These are phyloP conservation scores for Agaricus subrufescens DNA, from an alignment of 768 basidiomycete species.

Conservation along the genomic window DNA sequence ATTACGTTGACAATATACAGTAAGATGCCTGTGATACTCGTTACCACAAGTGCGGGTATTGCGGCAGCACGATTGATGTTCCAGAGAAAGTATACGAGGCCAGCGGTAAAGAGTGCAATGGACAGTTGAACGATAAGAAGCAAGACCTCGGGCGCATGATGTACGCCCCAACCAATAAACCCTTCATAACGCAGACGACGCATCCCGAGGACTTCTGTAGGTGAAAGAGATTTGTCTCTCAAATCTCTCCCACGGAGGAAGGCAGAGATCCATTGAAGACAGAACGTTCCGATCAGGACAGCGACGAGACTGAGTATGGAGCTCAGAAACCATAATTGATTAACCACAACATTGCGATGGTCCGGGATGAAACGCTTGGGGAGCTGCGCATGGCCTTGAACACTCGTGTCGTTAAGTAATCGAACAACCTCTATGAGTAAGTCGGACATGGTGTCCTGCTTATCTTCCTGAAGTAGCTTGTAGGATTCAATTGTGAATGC, in stretches of 20 bases:
- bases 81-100: constrained; percentile 8
- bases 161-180: neutral
- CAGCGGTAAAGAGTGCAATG: constrained; percentile 2
- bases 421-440: neutral
- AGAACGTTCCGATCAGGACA: neutral
- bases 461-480: neutral
- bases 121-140: constrained; percentile 2
- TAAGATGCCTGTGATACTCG: neutral
- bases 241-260: neutral
- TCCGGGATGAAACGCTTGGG: neutral
- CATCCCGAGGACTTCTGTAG: neutral
- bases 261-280: constrained; percentile 3
- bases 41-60: neutral
- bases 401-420: neutral
- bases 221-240: neutral
- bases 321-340: constrained; percentile 6
- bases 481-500: constrained; percentile 5
- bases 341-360: neutral
- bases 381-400: neutral
- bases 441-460: constrained; percentile 7
- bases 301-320: constrained; percentile 1
- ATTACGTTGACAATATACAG: neutral
- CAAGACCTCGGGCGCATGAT: neutral
- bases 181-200: constrained; percentile 8
- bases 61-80: neutral